Evolutionary conservation across 768 basidiomycete genomes (phyloP).

Genomic region (Vishniacozyma victoriae): DNA sequence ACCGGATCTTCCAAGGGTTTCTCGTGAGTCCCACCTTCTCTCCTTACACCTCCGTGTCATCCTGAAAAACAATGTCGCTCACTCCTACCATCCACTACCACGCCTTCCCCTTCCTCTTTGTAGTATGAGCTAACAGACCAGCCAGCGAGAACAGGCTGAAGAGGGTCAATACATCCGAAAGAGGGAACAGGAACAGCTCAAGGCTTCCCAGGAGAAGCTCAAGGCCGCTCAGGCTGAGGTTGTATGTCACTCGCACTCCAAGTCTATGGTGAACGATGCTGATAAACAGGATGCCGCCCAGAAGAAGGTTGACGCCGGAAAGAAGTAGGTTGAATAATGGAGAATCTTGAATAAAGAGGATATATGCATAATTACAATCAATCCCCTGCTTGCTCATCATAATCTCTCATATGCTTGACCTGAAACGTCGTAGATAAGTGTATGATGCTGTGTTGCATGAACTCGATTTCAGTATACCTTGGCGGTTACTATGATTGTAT

Average conservation of each 20-base stretch:
- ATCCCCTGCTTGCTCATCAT: too few relatives aligned
- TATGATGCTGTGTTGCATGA: too few relatives aligned
- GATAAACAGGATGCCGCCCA: neutral
- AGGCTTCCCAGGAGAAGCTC: constrained; percentile 30
- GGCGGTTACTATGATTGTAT: too few relatives aligned
- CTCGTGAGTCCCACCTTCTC: constrained; percentile 20
- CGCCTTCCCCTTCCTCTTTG: neutral
- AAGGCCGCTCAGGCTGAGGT: constrained; percentile 31
- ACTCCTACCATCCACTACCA: neutral
- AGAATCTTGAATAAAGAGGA: neutral
- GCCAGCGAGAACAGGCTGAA: constrained; percentile 38
- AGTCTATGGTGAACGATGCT: neutral
- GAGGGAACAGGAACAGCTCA: constrained; percentile 31
- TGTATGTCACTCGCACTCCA: constrained; percentile 19
- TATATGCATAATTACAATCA: too few relatives aligned
- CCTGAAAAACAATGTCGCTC: neutral
- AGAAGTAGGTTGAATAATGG: neutral
- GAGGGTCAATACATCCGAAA: constrained; percentile 39
- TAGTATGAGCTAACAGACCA: constrained; percentile 2
- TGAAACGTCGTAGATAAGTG: too few relatives aligned
- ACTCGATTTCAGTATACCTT: too few relatives aligned
- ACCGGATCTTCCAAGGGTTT: constrained; percentile 39
- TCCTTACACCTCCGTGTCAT: neutral
- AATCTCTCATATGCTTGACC: too few relatives aligned
- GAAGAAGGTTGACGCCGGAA: neutral